These are phyloP conservation scores for Mycena olivaceomarginata DNA, from an alignment of 768 basidiomycete genomes.

Conservation along the genomic window DNA sequence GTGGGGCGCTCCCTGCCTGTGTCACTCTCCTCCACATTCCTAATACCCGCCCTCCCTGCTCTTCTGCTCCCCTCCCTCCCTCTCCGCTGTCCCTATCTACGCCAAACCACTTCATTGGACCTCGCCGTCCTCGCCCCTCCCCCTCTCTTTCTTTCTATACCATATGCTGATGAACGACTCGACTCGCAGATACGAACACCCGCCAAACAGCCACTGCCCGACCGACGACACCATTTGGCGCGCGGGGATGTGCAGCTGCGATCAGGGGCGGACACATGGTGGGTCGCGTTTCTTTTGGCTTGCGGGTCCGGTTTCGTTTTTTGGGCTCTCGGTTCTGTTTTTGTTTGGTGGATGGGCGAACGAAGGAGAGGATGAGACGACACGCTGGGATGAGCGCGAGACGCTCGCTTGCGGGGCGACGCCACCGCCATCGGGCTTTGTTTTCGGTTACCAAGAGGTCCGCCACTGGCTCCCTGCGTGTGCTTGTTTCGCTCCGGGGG, in stretches of 20 bases:
- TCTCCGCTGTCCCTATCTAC: background rate
- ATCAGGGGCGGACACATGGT: conserved; percentile 75
- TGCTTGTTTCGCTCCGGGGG: too few species aligned
- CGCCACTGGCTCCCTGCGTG: too few species aligned
- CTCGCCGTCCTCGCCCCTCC: too few species aligned
- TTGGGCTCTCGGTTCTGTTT: background rate
- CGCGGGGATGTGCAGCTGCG: conserved; percentile 68
- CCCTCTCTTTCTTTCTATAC: too few species aligned
- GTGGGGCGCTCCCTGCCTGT: background rate
- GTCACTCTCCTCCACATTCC: background rate
- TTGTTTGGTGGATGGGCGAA: too few species aligned
- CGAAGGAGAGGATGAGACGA: too few species aligned
- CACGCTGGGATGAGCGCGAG: too few species aligned
- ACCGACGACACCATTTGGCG: conserved; percentile 56
- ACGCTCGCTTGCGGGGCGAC: too few species aligned
- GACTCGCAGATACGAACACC: conserved; percentile 61
- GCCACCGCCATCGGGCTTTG: too few species aligned
- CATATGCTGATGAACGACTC: background rate
- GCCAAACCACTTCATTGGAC: too few species aligned
- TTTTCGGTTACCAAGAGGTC: too few species aligned
- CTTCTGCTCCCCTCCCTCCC: background rate
- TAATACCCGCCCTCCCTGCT: background rate
- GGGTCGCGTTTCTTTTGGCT: conserved; percentile 31
- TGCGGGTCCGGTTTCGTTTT: too few species aligned
- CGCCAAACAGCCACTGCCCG: conserved; percentile 73